A percentile compares a stretch with the other conserved stretches of the same genome.
Evolutionary conservation across 768 basidiomycete species (phyloP).

Genomic region (Termitomyces sp.): DNA sequence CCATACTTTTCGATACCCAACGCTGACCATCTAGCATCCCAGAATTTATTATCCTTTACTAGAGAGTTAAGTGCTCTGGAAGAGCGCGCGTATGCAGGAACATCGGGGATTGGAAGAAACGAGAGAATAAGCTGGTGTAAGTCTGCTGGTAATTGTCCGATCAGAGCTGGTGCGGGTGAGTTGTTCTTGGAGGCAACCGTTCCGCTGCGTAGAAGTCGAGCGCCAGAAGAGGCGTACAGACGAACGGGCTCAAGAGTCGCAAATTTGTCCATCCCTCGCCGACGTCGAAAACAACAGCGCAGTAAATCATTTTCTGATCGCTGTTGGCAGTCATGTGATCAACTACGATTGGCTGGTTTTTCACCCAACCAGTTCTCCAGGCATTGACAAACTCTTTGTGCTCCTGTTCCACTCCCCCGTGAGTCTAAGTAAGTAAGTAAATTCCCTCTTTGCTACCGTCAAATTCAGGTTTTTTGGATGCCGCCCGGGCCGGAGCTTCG

Average conservation of each 20-base stretch:
- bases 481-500: no score
- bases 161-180: constrained; percentile 29
- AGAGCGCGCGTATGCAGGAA: constrained; percentile 69
- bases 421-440: no score
- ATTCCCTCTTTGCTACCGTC: no score
- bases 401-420: no score
- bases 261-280: constrained; percentile 75
- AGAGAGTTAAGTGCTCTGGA: constrained; percentile 63
- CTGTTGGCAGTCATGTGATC: constrained; percentile 8
- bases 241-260: constrained; percentile 76
- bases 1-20: constrained; percentile 43
- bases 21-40: constrained; percentile 70
- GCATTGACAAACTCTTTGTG: no score
- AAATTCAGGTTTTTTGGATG: no score
- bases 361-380: no score
- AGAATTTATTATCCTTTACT: constrained; percentile 68
- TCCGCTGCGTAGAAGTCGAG: constrained; percentile 22
- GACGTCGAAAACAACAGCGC: constrained; percentile 1
- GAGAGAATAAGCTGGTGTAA: constrained; percentile 73
- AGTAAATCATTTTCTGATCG: constrained; percentile 3
- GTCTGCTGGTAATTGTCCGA: constrained; percentile 79
- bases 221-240: constrained; percentile 39
- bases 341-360: no score
- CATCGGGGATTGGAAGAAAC: constrained; percentile 74
- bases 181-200: constrained; percentile 13